Evolutionary conservation across 352 stramenopile genomes (phyloP), one percentile per base, ranked within the genome.

Genomic region (Phytophthora pinifolia): DNA sequence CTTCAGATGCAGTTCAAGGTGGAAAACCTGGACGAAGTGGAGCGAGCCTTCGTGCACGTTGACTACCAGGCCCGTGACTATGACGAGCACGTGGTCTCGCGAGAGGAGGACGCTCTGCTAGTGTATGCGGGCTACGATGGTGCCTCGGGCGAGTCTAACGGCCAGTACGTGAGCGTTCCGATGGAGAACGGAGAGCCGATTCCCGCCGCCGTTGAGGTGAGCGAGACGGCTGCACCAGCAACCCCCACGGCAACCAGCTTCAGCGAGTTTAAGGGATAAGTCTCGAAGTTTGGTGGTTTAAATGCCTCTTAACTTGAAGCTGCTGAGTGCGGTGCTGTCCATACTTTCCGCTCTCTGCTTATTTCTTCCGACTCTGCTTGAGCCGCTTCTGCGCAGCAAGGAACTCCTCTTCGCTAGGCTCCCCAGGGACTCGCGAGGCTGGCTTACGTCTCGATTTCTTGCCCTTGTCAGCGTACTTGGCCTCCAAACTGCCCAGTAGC

Each of bases 1-100:
- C 86, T 98, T 45, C 88, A 97, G 62, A 74, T 98, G 38, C 93
- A 98, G 62, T 96, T 97, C 62, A 93, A 97, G 57, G 92, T 98
- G 52, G 92, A 98, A 66, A 76, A 83, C 13, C 55, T 90, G 29
- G 78, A 92, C 15, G 85, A 97, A 49, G 94, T 98, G 14, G 92
- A 98, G 71, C 80, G 92, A 30, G 94, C 88, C 17, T 98, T 98
- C 72, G 94, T 98, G 13, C 94, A 98, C 59, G 94, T 98, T 55
- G 93, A 98, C 74, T 98, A 98, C 70, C 79, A 96, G 62, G 64
- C 67, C 13, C 79, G 81, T 35, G 79, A 88, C 52, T 89, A 92
- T 47, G 75, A 89, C 44, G 74, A 89, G 53, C 77, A 86, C 57
- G 63, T 86, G 10, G 72, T 83, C 15, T 83, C 76, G 25, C 64